Conservation (phyloP, 2,329 filamentous ascomycete species). For the Xylariaceae sp. region DNA sequence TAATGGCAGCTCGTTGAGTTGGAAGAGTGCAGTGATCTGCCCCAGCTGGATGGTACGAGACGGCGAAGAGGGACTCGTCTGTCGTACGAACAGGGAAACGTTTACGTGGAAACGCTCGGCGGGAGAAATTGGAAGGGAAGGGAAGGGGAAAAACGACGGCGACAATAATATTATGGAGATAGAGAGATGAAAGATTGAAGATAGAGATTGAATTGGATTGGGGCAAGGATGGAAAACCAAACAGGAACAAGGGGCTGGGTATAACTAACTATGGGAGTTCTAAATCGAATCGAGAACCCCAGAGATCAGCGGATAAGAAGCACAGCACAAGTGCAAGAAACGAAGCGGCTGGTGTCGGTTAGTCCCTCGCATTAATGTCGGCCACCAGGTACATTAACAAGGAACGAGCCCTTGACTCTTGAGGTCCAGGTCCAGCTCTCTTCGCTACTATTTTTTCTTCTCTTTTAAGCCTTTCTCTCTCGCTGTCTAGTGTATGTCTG, state of each 20-base stretch:
- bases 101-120: background rate
- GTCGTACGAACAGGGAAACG: constrained; percentile 8
- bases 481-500: background rate
- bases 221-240: background rate
- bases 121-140: background rate
- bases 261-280: constrained; percentile 8
- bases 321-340: constrained; percentile 2
- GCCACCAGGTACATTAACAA: background rate
- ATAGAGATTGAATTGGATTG: background rate
- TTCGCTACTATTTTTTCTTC: background rate
- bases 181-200: background rate
- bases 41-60: constrained; percentile 4
- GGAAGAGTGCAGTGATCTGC: background rate
- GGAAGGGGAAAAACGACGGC: background rate
- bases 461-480: background rate
- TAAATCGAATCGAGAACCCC: constrained; percentile 1
- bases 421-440: no score
- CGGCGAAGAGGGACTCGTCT: constrained; percentile 5
- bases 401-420: background rate
- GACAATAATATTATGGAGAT: background rate
- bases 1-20: background rate
- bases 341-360: constrained; percentile 7
- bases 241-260: constrained; percentile 11
- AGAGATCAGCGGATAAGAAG: constrained; percentile 7
- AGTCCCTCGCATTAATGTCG: constrained; percentile 10